Evolutionary conservation across 208 protist species (phyloP).

Genomic region (Acanthamoeba sp.): DNA sequence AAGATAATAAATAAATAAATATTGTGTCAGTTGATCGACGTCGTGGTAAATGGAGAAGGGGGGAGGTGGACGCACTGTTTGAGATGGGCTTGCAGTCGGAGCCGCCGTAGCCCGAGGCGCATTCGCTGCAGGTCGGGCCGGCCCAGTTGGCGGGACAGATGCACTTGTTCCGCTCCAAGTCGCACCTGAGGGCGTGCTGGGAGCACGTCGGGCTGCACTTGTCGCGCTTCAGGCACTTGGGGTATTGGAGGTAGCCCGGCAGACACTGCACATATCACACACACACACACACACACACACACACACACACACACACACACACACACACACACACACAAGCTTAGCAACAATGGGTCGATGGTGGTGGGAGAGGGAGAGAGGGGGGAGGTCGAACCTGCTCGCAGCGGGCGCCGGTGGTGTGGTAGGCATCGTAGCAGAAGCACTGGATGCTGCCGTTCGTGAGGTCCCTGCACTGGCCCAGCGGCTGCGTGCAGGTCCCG

Average conservation of each 20-base stretch:
- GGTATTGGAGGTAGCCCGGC: slow-evolving; percentile 47
- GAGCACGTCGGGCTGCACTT: slow-evolving; percentile 61
- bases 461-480: slow-evolving; percentile 10
- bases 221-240: slow-evolving; percentile 7
- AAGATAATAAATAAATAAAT: background rate
- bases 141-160: slow-evolving; percentile 71
- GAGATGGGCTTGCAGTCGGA: slow-evolving; percentile 15
- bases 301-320: background rate
- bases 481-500: background rate
- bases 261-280: slow-evolving; percentile 35
- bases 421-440: background rate
- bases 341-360: background rate
- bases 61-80: background rate
- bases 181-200: slow-evolving; percentile 4
- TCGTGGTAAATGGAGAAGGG: background rate
- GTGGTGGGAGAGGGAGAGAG: background rate
- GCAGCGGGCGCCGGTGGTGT: slow-evolving; percentile 14
- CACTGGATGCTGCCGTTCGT: slow-evolving; percentile 6
- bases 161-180: slow-evolving; percentile 61
- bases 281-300: too few species aligned
- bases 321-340: too few species aligned
- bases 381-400: background rate
- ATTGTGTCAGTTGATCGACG: background rate
- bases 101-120: slow-evolving; percentile 46
- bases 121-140: slow-evolving; percentile 63